A percentile compares a stretch with the other conserved stretches of the same genome.
These are phyloP conservation scores for Phanerochaete sordida DNA, from an alignment of 768 basidiomycete genomes.

Conservation along the genomic window DNA sequence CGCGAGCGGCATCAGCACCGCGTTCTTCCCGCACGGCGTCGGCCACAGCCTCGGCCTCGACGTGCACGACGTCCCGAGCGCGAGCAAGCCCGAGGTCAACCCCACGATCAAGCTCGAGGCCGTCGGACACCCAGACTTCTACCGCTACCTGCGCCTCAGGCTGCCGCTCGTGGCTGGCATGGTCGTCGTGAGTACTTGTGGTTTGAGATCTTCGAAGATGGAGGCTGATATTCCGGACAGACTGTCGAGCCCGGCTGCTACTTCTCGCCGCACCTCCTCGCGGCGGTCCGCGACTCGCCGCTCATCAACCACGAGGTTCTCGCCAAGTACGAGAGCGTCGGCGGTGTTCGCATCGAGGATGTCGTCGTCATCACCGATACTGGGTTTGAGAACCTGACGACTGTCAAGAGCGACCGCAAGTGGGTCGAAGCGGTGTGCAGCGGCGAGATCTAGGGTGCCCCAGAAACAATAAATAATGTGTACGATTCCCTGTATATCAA, in stretches of 20 bases:
- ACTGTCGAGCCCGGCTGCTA: constrained; percentile 92
- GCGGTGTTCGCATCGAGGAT: constrained; percentile 94
- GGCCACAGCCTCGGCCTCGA: constrained; percentile 93
- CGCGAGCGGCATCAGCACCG: constrained; percentile 66
- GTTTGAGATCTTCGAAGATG: not conserved
- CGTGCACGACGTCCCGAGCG: constrained; percentile 87
- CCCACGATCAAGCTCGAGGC: constrained; percentile 39
- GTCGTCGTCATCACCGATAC: constrained; percentile 73
- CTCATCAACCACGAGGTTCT: constrained; percentile 71
- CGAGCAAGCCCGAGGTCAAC: constrained; percentile 68
- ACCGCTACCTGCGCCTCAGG: constrained; percentile 76
- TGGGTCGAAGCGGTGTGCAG: constrained; percentile 85
- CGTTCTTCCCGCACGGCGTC: constrained; percentile 94
- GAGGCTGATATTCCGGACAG: constrained; percentile 31
- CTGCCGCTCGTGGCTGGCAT: constrained; percentile 71
- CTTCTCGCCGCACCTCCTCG: constrained; percentile 78
- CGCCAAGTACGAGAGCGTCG: constrained; percentile 72
- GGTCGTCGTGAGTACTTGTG: constrained; percentile 73
- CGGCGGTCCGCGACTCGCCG: constrained; percentile 54
- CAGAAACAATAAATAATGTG: not conserved
- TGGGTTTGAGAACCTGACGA: constrained; percentile 83
- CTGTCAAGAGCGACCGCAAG: constrained; percentile 73
- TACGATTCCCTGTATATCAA: not conserved
- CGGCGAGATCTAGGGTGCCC: constrained; percentile 38
- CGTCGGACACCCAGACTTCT: constrained; percentile 57